Evolutionary conservation across 139 green algal genomes (phyloP).

Genomic region (Auxenochlorella protothecoides): DNA sequence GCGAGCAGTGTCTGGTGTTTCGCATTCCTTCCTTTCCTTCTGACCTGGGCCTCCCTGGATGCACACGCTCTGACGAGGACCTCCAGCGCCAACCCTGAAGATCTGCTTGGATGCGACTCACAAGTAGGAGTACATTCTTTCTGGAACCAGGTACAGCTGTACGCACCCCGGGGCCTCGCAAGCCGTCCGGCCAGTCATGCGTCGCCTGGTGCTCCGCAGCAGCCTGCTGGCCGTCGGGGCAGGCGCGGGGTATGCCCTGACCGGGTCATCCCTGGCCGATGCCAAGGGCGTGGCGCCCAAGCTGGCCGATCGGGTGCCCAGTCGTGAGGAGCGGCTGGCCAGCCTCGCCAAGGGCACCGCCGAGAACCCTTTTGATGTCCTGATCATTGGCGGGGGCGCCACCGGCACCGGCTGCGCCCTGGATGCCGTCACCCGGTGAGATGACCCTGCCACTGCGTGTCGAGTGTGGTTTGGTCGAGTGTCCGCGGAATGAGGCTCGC

Average conservation of each 20-base stretch:
- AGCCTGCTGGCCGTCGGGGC: not conserved
- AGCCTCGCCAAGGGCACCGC: slow-evolving; percentile 21
- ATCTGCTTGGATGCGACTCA: not conserved
- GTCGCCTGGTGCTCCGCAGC: no score
- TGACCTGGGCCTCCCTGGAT: no score
- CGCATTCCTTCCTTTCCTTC: no score
- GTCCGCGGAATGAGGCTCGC: no score
- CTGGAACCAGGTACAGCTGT: no score
- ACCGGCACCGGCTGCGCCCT: slow-evolving; percentile 84
- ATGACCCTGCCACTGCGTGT: no score
- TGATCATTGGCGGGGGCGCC: slow-evolving; percentile 92
- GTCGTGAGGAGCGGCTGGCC: slow-evolving; percentile 29
- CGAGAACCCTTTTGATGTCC: slow-evolving; percentile 64
- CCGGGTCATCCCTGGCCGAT: not conserved
- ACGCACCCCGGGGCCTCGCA: no score
- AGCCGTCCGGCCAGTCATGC: no score
- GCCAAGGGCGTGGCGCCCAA: not conserved
- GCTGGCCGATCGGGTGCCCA: slow-evolving; percentile 21
- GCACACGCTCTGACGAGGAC: no score
- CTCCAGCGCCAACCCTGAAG: not conserved
- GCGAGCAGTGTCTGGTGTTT: no score
- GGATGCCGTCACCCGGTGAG: slow-evolving; percentile 77
- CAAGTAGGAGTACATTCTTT: no score
- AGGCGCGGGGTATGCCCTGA: not conserved
- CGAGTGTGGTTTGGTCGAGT: no score